Evolutionary conservation across 495 filamentous ascomycete genomes (phyloP).

Genomic region (Trichoderma orchidacearum): DNA sequence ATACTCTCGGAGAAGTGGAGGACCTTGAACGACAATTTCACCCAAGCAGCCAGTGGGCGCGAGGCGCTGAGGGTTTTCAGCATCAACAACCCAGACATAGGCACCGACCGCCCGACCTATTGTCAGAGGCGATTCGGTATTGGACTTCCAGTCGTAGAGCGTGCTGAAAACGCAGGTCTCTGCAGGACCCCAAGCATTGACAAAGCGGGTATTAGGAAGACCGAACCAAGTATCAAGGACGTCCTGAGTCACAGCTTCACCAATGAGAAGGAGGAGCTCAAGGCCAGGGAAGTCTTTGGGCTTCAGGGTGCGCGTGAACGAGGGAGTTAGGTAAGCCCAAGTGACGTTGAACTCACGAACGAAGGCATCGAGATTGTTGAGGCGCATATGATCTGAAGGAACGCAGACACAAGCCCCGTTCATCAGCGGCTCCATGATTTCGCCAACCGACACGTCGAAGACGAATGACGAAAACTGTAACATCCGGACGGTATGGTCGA

Average conservation of each 20-base stretch:
- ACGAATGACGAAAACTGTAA: slow-evolving; percentile 33
- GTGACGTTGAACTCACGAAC: slow-evolving; percentile 9
- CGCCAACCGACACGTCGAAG: slow-evolving; percentile 24
- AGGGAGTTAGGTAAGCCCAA: slow-evolving; percentile 5
- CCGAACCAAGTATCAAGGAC: slow-evolving; percentile 1
- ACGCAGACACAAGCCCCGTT: not conserved
- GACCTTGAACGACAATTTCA: slow-evolving; percentile 44
- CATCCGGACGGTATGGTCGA: not conserved
- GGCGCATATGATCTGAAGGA: not conserved
- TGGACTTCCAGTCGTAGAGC: slow-evolving; percentile 15
- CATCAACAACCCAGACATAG: slow-evolving; percentile 38
- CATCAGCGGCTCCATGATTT: not conserved
- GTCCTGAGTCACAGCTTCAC: slow-evolving; percentile 8
- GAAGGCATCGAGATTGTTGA: not conserved
- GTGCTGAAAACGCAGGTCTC: slow-evolving; percentile 25
- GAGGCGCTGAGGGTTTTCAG: slow-evolving; percentile 32
- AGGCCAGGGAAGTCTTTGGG: slow-evolving; percentile 8
- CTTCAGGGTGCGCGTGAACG: slow-evolving; percentile 4
- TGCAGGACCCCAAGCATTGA: slow-evolving; percentile 42
- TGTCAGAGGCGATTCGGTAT: slow-evolving; percentile 10
- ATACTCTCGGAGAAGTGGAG: slow-evolving; percentile 34
- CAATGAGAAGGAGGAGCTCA: slow-evolving; percentile 7
- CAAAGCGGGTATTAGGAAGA: slow-evolving; percentile 6
- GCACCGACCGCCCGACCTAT: slow-evolving; percentile 23
- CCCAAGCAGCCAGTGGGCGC: slow-evolving; percentile 42